Evolutionary conservation across 768 basidiomycete genomes (phyloP).

Genomic region (Psilocybe cyanescens): DNA sequence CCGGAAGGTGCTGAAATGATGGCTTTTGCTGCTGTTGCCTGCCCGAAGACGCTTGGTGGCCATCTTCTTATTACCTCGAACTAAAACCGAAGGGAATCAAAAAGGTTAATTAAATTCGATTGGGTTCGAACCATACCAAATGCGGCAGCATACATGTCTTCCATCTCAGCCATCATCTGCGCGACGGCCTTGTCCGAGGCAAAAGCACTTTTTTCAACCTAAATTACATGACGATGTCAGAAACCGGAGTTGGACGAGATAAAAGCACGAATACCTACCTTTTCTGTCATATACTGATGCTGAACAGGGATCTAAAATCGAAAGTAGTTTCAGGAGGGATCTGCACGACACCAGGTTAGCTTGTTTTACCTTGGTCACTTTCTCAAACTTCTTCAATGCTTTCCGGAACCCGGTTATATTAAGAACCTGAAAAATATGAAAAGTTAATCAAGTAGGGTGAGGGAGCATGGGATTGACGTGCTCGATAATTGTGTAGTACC

Average conservation of each 20-base stretch:
- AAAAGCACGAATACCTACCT: constrained; percentile 44
- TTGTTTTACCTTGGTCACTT: constrained; percentile 61
- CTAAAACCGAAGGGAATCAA: constrained; percentile 28
- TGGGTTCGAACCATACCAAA: constrained; percentile 58
- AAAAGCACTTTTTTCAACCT: constrained; percentile 75
- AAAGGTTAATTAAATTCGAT: neutral
- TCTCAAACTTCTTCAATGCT: constrained; percentile 85
- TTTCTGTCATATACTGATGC: constrained; percentile 80
- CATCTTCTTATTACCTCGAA: constrained; percentile 75
- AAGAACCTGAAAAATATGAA: constrained; percentile 53
- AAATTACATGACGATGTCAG: neutral
- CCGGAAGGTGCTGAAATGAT: constrained; percentile 74
- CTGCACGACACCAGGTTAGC: neutral
- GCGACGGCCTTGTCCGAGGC: constrained; percentile 63
- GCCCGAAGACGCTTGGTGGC: constrained; percentile 72
- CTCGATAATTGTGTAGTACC: constrained; percentile 87
- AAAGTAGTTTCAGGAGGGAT: neutral
- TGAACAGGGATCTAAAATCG: constrained; percentile 65
- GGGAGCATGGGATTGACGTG: constrained; percentile 33
- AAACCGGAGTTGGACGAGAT: neutral
- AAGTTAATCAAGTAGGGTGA: neutral
- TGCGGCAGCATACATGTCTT: constrained; percentile 72
- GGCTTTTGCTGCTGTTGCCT: constrained; percentile 50
- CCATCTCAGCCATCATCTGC: constrained; percentile 74
- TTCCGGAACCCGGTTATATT: constrained; percentile 93